Percentiles rank a stretch among this genome's conserved stretches.
Evolutionary conservation across 2,329 filamentous ascomycete genomes (phyloP).

Genomic region (Ophiostoma perfectum): DNA sequence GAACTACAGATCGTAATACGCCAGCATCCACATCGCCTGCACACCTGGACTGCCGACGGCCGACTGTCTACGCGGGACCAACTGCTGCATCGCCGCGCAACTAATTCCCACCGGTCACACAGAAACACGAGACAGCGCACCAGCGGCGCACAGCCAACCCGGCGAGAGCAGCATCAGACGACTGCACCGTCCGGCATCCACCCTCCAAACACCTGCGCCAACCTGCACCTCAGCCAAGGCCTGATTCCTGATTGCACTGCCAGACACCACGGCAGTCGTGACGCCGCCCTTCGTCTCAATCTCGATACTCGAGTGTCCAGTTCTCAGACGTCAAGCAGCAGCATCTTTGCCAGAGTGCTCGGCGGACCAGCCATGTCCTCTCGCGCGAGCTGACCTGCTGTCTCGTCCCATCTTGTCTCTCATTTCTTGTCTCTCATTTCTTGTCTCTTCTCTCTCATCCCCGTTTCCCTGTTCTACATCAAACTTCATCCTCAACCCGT

Average conservation of each 20-base stretch:
- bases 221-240: constrained; percentile 1
- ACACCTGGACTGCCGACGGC: too few species aligned
- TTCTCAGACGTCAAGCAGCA: background rate
- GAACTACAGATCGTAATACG: too few species aligned
- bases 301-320: too few species aligned
- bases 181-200: background rate
- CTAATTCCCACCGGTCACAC: background rate
- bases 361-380: constrained; percentile 18
- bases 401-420: background rate
- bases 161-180: constrained; percentile 9
- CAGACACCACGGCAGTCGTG: background rate
- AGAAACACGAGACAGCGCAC: constrained; percentile 1
- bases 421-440: background rate
- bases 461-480: background rate
- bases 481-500: constrained; percentile 11
- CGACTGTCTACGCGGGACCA: background rate
- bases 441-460: constrained; percentile 2
- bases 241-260: background rate
- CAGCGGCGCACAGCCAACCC: background rate
- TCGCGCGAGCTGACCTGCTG: constrained; percentile 16
- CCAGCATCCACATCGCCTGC: background rate
- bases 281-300: background rate
- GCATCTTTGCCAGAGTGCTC: background rate
- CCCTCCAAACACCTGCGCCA: background rate
- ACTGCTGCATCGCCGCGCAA: background rate